Evolutionary conservation across 768 basidiomycete species (phyloP).

Genomic region (Mycena amicta): DNA sequence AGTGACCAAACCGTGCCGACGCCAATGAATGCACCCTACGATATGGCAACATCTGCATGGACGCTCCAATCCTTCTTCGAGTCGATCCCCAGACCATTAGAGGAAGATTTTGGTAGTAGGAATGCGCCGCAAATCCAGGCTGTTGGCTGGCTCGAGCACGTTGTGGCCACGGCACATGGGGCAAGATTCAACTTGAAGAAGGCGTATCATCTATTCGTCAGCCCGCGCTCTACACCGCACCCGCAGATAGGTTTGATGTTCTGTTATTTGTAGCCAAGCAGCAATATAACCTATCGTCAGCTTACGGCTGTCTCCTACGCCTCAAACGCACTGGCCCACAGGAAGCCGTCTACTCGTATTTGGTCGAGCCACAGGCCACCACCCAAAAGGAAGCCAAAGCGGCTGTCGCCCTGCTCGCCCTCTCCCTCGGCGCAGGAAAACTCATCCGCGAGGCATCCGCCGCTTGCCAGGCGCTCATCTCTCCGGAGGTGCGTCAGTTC

Average conservation of each 20-base stretch:
- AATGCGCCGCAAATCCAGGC: constrained; percentile 56
- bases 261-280: too few species aligned
- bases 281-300: constrained; percentile 33
- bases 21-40: not conserved
- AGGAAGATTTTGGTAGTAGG: constrained; percentile 51
- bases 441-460: constrained; percentile 52
- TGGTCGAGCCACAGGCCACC: constrained; percentile 65
- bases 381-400: constrained; percentile 69
- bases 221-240: too few species aligned
- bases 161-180: constrained; percentile 55
- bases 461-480: constrained; percentile 47
- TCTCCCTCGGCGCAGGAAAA: constrained; percentile 61
- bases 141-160: constrained; percentile 52
- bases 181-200: constrained; percentile 33
- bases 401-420: constrained; percentile 66
- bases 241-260: too few species aligned
- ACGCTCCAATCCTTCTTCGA: constrained; percentile 64
- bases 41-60: not conserved
- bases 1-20: constrained; percentile 44
- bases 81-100: constrained; percentile 65
- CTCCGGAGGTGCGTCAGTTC: constrained; percentile 46
- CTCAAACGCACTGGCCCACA: constrained; percentile 38
- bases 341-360: constrained; percentile 42
- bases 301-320: constrained; percentile 66
- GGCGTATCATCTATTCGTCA: too few species aligned